Evolutionary conservation across 2,329 filamentous ascomycete species (phyloP).

Genomic region (Paraphaeosphaeria sporulosa): DNA sequence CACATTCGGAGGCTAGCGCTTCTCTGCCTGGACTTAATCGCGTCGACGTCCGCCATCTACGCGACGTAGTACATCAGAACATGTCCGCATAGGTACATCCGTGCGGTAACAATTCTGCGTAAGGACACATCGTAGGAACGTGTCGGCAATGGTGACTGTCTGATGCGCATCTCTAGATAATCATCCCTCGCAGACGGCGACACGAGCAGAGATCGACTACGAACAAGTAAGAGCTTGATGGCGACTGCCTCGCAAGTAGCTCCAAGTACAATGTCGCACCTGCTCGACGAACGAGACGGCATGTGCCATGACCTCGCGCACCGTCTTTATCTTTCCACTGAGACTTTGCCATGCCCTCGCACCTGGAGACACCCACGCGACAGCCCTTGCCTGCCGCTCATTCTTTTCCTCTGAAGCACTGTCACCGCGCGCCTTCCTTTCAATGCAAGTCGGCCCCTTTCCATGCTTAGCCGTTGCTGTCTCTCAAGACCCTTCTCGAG

Average conservation of each 20-base stretch:
- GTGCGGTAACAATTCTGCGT: background rate
- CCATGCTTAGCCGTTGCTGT: constrained; percentile 19
- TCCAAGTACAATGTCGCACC: background rate
- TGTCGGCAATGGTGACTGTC: background rate
- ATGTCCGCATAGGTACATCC: background rate
- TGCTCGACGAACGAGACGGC: background rate
- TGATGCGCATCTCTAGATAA: background rate
- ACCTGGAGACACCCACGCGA: constrained; percentile 25
- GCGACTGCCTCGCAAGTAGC: constrained; percentile 2
- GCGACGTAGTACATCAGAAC: background rate
- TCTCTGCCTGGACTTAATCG: background rate
- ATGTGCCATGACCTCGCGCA: background rate
- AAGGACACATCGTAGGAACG: background rate
- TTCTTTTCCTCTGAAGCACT: constrained; percentile 6
- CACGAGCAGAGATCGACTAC: too few relatives aligned
- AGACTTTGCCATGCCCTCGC: constrained; percentile 13
- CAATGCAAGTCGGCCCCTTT: constrained; percentile 20
- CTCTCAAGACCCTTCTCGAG: constrained; percentile 20
- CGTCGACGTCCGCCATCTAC: background rate
- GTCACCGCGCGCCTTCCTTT: constrained; percentile 33
- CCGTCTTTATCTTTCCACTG: background rate
- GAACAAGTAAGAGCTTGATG: background rate
- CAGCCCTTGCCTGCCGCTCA: constrained; percentile 29
- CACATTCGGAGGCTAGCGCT: constrained; percentile 11
- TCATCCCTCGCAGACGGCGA: constrained; percentile 1